Conservation (phyloP, 1,284 basidiomycete species). For the Cystobasidiaceae sp. region DNA sequence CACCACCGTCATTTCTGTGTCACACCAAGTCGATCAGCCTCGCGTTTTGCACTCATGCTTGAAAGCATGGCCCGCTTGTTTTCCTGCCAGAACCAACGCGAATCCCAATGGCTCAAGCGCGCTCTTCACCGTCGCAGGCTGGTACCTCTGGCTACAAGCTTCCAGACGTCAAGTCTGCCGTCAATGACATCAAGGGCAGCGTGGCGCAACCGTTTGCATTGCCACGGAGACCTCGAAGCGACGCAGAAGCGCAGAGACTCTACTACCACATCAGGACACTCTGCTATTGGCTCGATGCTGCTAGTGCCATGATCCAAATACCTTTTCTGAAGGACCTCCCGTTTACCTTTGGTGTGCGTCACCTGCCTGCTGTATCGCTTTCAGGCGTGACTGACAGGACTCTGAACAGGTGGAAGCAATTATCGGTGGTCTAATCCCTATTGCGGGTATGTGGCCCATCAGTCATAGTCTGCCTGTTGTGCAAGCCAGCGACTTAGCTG, state of each 20-base stretch:
- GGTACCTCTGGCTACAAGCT: neutral
- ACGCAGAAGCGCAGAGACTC: conserved; percentile 22
- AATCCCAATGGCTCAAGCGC: too few species aligned
- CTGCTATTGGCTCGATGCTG: conserved; percentile 30
- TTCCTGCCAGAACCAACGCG: neutral
- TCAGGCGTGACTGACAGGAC: too few species aligned
- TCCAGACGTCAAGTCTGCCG: conserved; percentile 19
- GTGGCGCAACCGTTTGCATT: conserved; percentile 28
- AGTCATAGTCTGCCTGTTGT: neutral
- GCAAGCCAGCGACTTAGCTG: neutral
- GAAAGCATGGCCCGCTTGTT: neutral
- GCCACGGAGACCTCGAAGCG: conserved; percentile 12
- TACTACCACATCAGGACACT: conserved; percentile 28
- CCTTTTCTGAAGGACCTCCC: conserved; percentile 25
- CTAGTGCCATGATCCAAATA: conserved; percentile 13
- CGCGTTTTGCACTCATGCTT: neutral
- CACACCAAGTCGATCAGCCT: too few species aligned
- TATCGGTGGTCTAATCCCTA: conserved; percentile 13
- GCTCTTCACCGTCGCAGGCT: too few species aligned
- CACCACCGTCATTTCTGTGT: conserved; percentile 3
- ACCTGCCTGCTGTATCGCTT: too few species aligned
- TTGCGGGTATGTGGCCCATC: conserved; percentile 4
- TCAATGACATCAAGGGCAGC: conserved; percentile 7
- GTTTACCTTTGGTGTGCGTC: conserved; percentile 27
- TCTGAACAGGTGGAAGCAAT: conserved; percentile 26